phyloP scores from a whole-genome alignment of 176 grass and related monocot species.

The Bothriochloa decipiens region DNA sequence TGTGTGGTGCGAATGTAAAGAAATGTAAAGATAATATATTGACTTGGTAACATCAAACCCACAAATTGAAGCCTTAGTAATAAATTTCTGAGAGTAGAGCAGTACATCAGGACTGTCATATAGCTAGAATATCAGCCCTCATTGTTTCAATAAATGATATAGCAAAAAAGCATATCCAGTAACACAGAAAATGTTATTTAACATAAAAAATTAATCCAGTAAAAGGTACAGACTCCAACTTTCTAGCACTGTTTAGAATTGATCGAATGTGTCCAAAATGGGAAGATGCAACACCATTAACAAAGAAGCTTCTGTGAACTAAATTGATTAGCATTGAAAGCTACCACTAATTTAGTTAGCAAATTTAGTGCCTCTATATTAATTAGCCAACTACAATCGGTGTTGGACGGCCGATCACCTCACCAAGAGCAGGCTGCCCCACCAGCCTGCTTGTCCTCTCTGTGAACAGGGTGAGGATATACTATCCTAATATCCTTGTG shows the following conservation, averaged over 20 bases:
- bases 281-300: slow-evolving; percentile 10
- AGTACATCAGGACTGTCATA: background rate
- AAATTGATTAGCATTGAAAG: slow-evolving; percentile 33
- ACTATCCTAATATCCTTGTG: background rate
- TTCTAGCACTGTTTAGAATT: slow-evolving; percentile 14
- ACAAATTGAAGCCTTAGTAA: background rate
- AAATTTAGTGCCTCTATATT: background rate
- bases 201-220: background rate
- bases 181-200: background rate
- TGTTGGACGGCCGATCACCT: background rate
- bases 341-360: slow-evolving; percentile 11
- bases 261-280: background rate
- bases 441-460: background rate
- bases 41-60: background rate
- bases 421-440: background rate
- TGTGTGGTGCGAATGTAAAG: background rate
- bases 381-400: background rate
- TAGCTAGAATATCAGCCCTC: slow-evolving; percentile 3
- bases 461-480: background rate
- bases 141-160: background rate
- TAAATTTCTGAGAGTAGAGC: background rate
- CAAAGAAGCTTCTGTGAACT: background rate
- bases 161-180: background rate
- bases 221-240: slow-evolving; percentile 4
- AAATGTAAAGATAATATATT: background rate